These are phyloP conservation scores for Platismatia glauca DNA, from an alignment of 495 filamentous ascomycete species.

Conservation along the genomic window DNA sequence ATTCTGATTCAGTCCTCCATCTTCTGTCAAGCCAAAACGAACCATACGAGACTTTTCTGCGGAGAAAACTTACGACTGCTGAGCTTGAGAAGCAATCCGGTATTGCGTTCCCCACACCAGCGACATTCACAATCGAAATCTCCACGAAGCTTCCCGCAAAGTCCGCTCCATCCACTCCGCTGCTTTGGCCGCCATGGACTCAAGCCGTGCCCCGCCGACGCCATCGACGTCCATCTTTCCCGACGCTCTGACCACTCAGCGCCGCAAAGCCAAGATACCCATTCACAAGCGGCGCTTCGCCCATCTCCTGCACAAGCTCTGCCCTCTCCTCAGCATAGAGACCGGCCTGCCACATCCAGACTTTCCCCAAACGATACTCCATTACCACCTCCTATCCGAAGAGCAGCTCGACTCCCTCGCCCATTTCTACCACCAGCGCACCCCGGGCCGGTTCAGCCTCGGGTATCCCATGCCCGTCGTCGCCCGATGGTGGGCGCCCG, in stretches of 20 bases:
- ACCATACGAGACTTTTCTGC: background rate
- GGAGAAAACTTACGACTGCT: background rate
- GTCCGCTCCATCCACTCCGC: background rate
- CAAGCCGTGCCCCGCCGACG: background rate
- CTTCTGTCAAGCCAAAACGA: background rate
- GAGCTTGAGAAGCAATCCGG: background rate
- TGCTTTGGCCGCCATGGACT: background rate
- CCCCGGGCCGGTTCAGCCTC: constrained; percentile 41
- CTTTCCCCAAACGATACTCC: constrained; percentile 58
- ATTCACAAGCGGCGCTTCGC: constrained; percentile 28
- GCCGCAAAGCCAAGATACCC: constrained; percentile 17
- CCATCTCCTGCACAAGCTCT: constrained; percentile 31
- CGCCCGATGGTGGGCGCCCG: constrained; percentile 27
- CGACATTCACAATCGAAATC: background rate
- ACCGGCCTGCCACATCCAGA: constrained; percentile 51
- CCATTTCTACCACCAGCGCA: constrained; percentile 65
- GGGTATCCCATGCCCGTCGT: constrained; percentile 55
- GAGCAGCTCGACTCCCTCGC: constrained; percentile 63
- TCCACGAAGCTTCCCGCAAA: background rate
- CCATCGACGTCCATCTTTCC: background rate
- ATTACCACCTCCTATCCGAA: constrained; percentile 68
- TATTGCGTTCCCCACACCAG: background rate
- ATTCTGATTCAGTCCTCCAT: background rate
- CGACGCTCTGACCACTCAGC: constrained; percentile 1
- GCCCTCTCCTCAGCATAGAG: constrained; percentile 37